Base-by-base conservation (phyloP, 2,329 filamentous ascomycete species). In the Piedraia hortae region DNA sequence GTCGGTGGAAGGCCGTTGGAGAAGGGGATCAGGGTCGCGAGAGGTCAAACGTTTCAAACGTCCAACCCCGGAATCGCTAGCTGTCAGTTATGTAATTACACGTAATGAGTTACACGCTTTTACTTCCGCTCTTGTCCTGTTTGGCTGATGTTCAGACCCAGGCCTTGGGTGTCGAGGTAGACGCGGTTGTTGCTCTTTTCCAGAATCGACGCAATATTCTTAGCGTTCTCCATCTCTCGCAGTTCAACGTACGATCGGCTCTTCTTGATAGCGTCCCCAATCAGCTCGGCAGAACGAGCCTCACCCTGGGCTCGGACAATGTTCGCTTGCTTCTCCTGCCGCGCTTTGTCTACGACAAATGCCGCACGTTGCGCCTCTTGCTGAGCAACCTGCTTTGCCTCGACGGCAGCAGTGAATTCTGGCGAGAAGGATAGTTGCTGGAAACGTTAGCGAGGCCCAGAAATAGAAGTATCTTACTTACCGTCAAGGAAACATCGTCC, bases 181-280 rank as follows among this genome's bases (percentile, higher is more conserved):
- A 97, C 56, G 53, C 85, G 85, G 57, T 97, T 97, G 54, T 67
- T 68, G 45, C 74, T 60, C 47, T 88, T 77, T 48, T 91, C 75
- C 38, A 97, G 47, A 35, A 89, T 68, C 35, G 59, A 49, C n/a
- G 85, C 85, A 48, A 97, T 89, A 26, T 64, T 60, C 34, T 75
- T 62, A 4, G 85, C 85, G 41, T 91, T 97, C 56, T 97, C 85
- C 39, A 97, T 89, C 59, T 89, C 85, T 53, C 88, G 75, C 43
- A 97, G 62, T 51, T 93, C 85, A 31, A 97, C 65, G 47, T 97
- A 97, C 33, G 77, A 72, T 53, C 80, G 72, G 56, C 62, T 88
- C 71, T 93, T 97, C 74, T 93, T 97, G 66, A 97, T 89, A 29
- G 85, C 85, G 23, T 97, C 85, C 50, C 85, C 85, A 41, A 97